These are phyloP conservation scores for Populus hybrid DNA, from an alignment of 441 rosid species.

Conservation along the genomic window DNA sequence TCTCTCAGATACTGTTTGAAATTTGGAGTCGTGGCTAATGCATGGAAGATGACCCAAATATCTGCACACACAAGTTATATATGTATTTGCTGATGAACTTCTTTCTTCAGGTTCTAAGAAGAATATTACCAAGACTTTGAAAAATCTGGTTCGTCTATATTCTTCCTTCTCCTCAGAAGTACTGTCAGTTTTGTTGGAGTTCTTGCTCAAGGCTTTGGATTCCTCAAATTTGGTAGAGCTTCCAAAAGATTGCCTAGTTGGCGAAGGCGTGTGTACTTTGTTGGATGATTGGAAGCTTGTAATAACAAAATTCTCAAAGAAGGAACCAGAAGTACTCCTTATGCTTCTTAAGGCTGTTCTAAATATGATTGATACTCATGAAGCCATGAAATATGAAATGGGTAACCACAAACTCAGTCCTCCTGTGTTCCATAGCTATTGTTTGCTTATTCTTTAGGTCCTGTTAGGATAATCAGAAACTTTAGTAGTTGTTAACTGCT, in stretches of 20 bases:
- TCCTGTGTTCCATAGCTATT: background rate
- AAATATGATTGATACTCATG: constrained; percentile 47
- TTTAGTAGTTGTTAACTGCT: background rate
- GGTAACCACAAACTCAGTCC: constrained; percentile 37
- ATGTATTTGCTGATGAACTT: constrained; percentile 17
- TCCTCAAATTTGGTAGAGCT: constrained; percentile 38
- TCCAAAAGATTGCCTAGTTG: constrained; percentile 30
- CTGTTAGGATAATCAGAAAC: background rate
- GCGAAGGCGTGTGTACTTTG: constrained; percentile 28
- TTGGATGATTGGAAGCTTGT: constrained; percentile 67
- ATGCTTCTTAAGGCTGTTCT: constrained; percentile 67
- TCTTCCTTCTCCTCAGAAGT: constrained; percentile 71
- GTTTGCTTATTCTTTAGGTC: constrained; percentile 3
- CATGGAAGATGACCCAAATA: background rate
- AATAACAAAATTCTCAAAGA: constrained; percentile 50
- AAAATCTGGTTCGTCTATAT: constrained; percentile 54
- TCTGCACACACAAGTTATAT: background rate
- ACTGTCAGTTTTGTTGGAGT: constrained; percentile 58
- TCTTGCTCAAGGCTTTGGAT: constrained; percentile 55
- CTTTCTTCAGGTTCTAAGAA: constrained; percentile 58
- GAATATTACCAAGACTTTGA: constrained; percentile 47
- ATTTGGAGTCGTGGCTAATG: background rate
- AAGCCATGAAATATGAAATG: constrained; percentile 37
- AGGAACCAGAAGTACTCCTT: constrained; percentile 74
- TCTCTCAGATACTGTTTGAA: constrained; percentile 2